Evolutionary conservation across 2,329 filamentous ascomycete genomes (phyloP), one percentile per base, ranked within the genome.

Genomic region (Lasiodiplodia theobromae): DNA sequence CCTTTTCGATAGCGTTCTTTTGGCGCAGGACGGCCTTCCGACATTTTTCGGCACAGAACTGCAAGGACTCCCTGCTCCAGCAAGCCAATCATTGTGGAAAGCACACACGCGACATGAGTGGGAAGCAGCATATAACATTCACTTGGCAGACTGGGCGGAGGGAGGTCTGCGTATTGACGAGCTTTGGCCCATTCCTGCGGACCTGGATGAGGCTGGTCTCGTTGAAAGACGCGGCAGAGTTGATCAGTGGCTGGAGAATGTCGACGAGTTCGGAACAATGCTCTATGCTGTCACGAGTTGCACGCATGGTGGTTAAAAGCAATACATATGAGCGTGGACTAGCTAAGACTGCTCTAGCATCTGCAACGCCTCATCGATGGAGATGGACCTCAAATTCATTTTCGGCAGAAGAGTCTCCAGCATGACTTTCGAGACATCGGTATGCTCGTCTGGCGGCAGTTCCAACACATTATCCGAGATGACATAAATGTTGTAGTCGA

Each of bases 191-290:
- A 74, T 79, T 2, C 77, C 78, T 2, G 37, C 67, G 0, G 76
- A 77, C 0, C 66, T 81, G 11, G 73, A 76, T 21, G 77, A 80
- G 6, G 68, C 47, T 40, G 49, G 34, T 23, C 18, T 63, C 2
- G 18, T 70, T 0, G 70, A 74, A 23, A 78, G 79, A 60, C 77
- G 76, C 1, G 68, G 71, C 12, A 79, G 83, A 56, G 79, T 86
- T 1, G 83, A 86, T 34, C 74, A 72, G 21, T 88, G 86, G 86
- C 67, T 88, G 6, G 81, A 84, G 64, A 73, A 75, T 18, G 74
- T 86, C 0, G 86, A 88, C 71, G 85, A 86, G 60, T 87, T 83
- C 73, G 86, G 86, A 0, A 86, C 80, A 23, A 85, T 86, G 83
- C 62, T 88, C 0, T 87, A 85, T 70, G 79, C 83, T 0, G 82